Conservation (phyloP, 2,329 filamentous ascomycete species). For the Fusarium cicatricum region DNA sequence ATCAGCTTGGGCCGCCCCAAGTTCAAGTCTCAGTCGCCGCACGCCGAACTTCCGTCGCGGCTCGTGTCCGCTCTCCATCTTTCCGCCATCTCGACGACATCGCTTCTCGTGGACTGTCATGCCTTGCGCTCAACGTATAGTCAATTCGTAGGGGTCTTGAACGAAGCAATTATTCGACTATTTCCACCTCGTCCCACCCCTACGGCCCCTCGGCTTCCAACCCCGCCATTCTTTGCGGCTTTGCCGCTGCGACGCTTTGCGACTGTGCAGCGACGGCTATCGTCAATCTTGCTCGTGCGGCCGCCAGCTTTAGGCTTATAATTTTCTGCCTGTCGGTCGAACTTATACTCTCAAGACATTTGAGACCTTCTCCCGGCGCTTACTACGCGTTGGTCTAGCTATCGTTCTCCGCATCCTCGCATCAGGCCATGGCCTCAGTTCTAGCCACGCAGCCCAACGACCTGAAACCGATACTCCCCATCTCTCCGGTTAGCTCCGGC, state of each 20-base stretch:
- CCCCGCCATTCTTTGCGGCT: constrained; percentile 34
- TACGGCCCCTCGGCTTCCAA: constrained; percentile 30
- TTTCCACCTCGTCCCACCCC: constrained; percentile 34
- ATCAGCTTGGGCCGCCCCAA: constrained; percentile 25
- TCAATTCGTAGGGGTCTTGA: constrained; percentile 35
- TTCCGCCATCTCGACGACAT: constrained; percentile 12
- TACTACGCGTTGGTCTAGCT: not conserved
- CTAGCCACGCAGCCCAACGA: constrained; percentile 37
- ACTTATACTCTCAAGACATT: not conserved
- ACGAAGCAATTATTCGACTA: constrained; percentile 32
- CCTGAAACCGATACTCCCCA: constrained; percentile 48
- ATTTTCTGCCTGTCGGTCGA: constrained; percentile 11
- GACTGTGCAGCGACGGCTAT: constrained; percentile 18
- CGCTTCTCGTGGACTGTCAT: constrained; percentile 31
- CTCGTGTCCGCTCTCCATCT: not conserved
- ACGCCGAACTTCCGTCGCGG: constrained; percentile 18
- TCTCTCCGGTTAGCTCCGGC: constrained; percentile 50
- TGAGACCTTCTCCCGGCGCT: not conserved
- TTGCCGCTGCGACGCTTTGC: constrained; percentile 22
- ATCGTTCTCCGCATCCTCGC: constrained; percentile 9
- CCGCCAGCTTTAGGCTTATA: constrained; percentile 13
- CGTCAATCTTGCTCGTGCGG: constrained; percentile 19
- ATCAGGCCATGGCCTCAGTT: constrained; percentile 41
- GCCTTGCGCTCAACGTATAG: constrained; percentile 28
- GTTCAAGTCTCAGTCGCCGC: constrained; percentile 2